Evolutionary conservation across 2,329 filamentous ascomycete species (phyloP).

Genomic region (Dactylonectria estremocensis): DNA sequence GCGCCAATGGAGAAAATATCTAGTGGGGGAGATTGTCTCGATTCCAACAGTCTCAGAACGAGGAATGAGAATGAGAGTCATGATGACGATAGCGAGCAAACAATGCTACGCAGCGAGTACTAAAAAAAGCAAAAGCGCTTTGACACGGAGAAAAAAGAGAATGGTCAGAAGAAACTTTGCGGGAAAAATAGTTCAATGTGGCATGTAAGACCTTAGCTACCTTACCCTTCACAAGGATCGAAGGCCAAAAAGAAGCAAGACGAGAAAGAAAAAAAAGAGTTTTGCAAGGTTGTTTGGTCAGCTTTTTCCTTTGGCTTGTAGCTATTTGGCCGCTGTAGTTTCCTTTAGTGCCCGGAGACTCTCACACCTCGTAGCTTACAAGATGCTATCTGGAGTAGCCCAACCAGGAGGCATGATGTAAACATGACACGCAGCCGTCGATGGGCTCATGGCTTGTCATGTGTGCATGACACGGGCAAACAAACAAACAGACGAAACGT

Average conservation of each 20-base stretch:
- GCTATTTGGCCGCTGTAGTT: not conserved
- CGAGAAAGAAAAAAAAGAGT: not conserved
- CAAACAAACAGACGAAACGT: not conserved
- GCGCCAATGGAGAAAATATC: not conserved
- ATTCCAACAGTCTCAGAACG: not conserved
- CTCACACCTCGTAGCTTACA: too few species aligned
- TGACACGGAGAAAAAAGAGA: not conserved
- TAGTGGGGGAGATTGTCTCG: not conserved
- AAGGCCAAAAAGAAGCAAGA: not conserved
- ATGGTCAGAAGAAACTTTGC: not conserved
- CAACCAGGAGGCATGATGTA: not conserved
- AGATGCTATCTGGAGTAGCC: too few species aligned
- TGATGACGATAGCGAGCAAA: not conserved
- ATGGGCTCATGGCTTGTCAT: constrained; percentile 4
- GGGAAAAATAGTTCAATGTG: not conserved
- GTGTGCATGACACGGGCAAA: not conserved
- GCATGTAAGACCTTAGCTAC: not conserved
- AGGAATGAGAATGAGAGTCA: not conserved
- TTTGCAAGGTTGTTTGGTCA: not conserved
- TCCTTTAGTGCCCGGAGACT: not conserved
- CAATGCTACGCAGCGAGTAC: not conserved
- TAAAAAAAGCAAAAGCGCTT: not conserved
- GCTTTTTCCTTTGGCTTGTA: not conserved
- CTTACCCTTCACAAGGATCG: not conserved
- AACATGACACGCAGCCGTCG: constrained; percentile 19